phyloP scores from a whole-genome alignment of 2,329 filamentous ascomycete genomes.

The Diaporthe sp. region DNA sequence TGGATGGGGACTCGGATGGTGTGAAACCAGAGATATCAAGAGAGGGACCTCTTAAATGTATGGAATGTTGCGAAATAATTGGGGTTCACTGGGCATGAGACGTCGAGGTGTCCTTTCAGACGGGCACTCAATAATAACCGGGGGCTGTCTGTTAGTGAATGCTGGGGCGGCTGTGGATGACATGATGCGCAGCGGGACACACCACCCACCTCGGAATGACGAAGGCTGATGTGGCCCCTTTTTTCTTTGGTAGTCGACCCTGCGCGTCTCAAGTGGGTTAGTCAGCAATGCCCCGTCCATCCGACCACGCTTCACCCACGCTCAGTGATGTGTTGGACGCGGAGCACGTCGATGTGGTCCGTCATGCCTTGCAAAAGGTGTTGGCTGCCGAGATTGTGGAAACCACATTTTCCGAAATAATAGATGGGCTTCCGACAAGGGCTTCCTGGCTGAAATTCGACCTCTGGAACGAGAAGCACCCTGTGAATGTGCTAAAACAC shows the following conservation, averaged over 20 bases:
- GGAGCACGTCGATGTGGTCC: constrained; percentile 1
- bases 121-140: constrained; percentile 11
- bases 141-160: not conserved
- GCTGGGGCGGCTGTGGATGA: constrained; percentile 14
- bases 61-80: constrained; percentile 3
- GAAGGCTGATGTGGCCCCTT: constrained; percentile 27
- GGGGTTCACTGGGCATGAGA: constrained; percentile 6
- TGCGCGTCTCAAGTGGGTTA: no score
- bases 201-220: constrained; percentile 26
- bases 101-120: constrained; percentile 39
- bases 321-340: not conserved
- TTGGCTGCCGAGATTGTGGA: not conserved
- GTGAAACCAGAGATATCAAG: not conserved
- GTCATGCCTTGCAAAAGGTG: not conserved
- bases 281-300: no score
- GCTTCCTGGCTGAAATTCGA: not conserved
- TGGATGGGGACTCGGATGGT: not conserved
- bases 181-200: constrained; percentile 19
- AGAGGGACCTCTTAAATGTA: not conserved
- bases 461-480: not conserved
- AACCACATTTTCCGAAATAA: not conserved
- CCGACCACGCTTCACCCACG: no score
- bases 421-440: constrained; percentile 3
- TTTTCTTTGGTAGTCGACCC: not conserved
- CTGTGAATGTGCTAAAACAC: not conserved